Conservation (phyloP, 2,329 filamentous ascomycete genomes). For the Clonostachys sp. region DNA sequence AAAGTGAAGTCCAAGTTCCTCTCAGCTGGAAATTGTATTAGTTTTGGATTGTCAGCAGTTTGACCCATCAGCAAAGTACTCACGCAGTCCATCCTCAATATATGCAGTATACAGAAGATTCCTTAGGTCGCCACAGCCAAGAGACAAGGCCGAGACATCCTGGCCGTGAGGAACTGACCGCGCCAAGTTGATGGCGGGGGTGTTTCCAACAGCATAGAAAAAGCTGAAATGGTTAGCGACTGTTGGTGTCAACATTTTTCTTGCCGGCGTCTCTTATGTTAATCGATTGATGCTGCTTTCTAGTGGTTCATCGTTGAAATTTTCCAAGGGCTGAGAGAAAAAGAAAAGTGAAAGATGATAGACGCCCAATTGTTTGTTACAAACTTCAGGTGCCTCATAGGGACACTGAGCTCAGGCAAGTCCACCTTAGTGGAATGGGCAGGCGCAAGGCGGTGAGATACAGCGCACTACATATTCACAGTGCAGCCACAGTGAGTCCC, state of each 20-base stretch:
- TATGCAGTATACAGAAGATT: slow-evolving; percentile 52
- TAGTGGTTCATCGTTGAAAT: no score
- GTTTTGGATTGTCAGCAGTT: slow-evolving; percentile 5
- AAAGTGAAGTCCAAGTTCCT: slow-evolving; percentile 49
- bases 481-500: no score
- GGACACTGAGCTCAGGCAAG: no score
- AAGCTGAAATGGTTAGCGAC: slow-evolving; percentile 20
- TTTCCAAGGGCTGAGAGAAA: no score
- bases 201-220: slow-evolving; percentile 49
- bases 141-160: slow-evolving; percentile 43
- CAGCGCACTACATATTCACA: no score
- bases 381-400: no score
- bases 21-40: neutral
- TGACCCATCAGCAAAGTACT: slow-evolving; percentile 8
- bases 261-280: no score
- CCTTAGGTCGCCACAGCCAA: slow-evolving; percentile 53
- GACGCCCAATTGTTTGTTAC: no score
- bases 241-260: slow-evolving; percentile 29
- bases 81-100: slow-evolving; percentile 28
- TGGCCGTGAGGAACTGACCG: slow-evolving; percentile 40
- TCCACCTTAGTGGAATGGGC: no score
- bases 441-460: no score
- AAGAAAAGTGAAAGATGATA: no score
- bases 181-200: slow-evolving; percentile 44
- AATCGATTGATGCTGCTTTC: no score